Base-by-base conservation (phyloP, 2,329 filamentous ascomycete genomes). In the Fusarium stilboides region DNA sequence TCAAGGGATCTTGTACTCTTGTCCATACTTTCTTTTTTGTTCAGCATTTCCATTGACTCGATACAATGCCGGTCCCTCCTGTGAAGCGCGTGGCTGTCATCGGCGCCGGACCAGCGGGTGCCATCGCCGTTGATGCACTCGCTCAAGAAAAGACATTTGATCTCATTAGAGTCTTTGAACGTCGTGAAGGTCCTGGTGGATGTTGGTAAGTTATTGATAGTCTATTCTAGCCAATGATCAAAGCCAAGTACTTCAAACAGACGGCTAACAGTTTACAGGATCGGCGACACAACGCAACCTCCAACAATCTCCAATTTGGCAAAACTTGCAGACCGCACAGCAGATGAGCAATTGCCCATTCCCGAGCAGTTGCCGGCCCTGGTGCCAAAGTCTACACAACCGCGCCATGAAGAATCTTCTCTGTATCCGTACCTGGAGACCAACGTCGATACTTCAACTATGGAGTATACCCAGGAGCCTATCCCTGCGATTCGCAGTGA, bases 341-440 rank as follows among this genome's bases (percentile, higher is more conserved):
- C 86, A 31, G 87, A 89, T 72, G 71, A 77, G 7, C 82, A 86
- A 3, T 47, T 87, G 0, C 28, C 78, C 3, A 78, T 88, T 20
- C 88, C 88, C 0, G 57, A 77, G 3, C 62, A 70, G 1, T 76
- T 89, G 0, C 88, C 88, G 5, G 79, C 83, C 0, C 77, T 80
- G 53, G 80, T 81, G 0, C 80, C 83, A 1, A 80, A 79, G 40
- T 75, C 78, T 14, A 61, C 74, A 2, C 81, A 82, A 58, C 81
- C 84, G 19, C 84, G 87, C 4, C 89, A 86, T 70, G 77, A 81
- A 14, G 87, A 90, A 62, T 87, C 88, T 0, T 86, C 86, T 1
- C 82, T 91, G 19, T 91, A 91, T 68, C 86, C 87, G 0, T 85
- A 86, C 20, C 78, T 91, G n/a, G 87, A 91, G 73, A 91, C 88